phyloP scores from a whole-genome alignment of 768 basidiomycete genomes.

The Pleurotus cornucopiae region DNA sequence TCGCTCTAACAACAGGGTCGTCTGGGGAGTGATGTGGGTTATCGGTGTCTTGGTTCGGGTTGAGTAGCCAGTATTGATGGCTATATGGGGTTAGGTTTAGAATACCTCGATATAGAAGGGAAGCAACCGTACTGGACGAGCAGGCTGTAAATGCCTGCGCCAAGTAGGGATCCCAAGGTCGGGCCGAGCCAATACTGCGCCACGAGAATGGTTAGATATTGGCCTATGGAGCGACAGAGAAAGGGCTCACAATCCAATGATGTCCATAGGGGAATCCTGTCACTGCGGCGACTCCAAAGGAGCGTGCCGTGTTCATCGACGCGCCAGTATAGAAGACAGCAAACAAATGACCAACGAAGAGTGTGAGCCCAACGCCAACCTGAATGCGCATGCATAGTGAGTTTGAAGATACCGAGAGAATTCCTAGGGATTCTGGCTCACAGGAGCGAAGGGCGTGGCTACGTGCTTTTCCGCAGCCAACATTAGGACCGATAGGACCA shows the following conservation, averaged over 20 bases:
- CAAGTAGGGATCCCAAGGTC: slow-evolving; percentile 59
- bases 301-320: slow-evolving; percentile 62
- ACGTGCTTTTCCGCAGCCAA: slow-evolving; percentile 67
- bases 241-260: slow-evolving; percentile 57
- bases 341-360: slow-evolving; percentile 62
- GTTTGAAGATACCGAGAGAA: too few species aligned
- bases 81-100: slow-evolving; percentile 19
- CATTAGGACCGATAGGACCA: slow-evolving; percentile 67
- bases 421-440: slow-evolving; percentile 16
- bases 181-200: slow-evolving; percentile 69
- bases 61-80: slow-evolving; percentile 50
- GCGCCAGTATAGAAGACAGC: slow-evolving; percentile 62
- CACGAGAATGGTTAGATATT: too few species aligned
- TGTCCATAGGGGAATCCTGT: slow-evolving; percentile 48
- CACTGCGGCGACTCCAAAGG: slow-evolving; percentile 67
- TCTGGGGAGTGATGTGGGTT: slow-evolving; percentile 37
- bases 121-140: slow-evolving; percentile 40
- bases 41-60: slow-evolving; percentile 35
- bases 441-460: slow-evolving; percentile 65
- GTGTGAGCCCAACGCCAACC: slow-evolving; percentile 65
- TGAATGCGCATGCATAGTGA: slow-evolving; percentile 15
- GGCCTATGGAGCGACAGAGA: too few species aligned
- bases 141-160: slow-evolving; percentile 47
- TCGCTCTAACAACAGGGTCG: slow-evolving; percentile 23
- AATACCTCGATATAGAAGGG: neutral